Evolutionary conservation across 257 asterid species (phyloP).

Genomic region (Forsythia suspensa): DNA sequence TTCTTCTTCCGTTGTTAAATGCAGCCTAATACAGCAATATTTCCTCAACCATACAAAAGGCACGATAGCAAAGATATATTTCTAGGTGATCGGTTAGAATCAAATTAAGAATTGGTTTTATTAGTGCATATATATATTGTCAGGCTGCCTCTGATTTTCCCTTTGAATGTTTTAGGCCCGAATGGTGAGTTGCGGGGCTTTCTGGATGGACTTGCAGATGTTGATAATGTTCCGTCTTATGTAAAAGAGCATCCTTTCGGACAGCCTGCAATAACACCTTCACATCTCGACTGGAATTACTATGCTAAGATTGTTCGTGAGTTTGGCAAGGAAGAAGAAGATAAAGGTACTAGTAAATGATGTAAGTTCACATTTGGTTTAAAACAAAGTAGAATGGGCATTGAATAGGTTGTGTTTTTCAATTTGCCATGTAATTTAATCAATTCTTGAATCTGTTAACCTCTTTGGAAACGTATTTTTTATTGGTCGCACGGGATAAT

Average conservation of each 20-base stretch:
- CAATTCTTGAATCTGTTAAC: not conserved
- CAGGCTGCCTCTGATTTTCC: not conserved
- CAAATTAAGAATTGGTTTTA: not conserved
- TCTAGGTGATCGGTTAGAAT: slow-evolving; percentile 31
- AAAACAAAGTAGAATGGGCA: not conserved
- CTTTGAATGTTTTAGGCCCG: slow-evolving; percentile 18
- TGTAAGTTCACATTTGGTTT: not conserved
- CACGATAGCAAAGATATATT: slow-evolving; percentile 27
- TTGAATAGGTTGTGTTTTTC: not conserved
- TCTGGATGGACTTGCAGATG: slow-evolving; percentile 41
- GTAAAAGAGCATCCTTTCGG: slow-evolving; percentile 50
- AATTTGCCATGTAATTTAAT: not conserved
- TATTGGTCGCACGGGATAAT: not conserved
- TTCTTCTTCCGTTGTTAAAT: not conserved
- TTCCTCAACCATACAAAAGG: slow-evolving; percentile 39
- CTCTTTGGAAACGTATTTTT: no score
- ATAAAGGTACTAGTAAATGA: slow-evolving; percentile 6
- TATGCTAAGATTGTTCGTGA: slow-evolving; percentile 28
- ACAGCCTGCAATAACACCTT: slow-evolving; percentile 43
- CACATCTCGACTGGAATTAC: slow-evolving; percentile 49
- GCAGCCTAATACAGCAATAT: slow-evolving; percentile 61
- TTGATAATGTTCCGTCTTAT: slow-evolving; percentile 44
- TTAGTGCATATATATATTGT: not conserved
- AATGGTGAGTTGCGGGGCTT: slow-evolving; percentile 37
- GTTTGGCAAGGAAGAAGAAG: slow-evolving; percentile 9